phyloP scores from a whole-genome alignment of 192 early-diverging fungal species.

The Backusella circina region DNA sequence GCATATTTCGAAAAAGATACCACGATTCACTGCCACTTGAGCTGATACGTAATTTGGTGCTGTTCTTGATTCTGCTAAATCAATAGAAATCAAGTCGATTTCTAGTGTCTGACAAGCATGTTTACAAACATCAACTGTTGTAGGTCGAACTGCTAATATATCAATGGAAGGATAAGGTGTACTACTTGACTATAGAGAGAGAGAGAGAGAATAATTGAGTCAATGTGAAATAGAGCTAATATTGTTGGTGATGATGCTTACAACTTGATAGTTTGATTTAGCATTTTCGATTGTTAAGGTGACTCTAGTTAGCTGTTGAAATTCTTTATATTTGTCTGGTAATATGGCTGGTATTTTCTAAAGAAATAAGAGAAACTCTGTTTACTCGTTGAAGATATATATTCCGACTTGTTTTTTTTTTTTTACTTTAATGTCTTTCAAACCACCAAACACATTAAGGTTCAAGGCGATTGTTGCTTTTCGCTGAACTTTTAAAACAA shows the following conservation, averaged over 20 bases:
- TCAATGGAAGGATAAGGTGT: slow-evolving; percentile 41
- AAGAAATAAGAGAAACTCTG: no score
- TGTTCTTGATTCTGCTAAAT: slow-evolving; percentile 37
- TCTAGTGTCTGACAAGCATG: slow-evolving; percentile 64
- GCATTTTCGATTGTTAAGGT: slow-evolving; percentile 1
- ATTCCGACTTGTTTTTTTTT: no score
- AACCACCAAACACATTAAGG: background rate
- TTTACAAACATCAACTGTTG: slow-evolving; percentile 68
- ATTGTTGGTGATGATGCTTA: background rate
- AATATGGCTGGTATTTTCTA: background rate
- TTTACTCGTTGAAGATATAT: background rate
- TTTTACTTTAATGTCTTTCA: slow-evolving; percentile 3
- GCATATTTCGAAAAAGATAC: slow-evolving; percentile 77
- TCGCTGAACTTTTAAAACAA: background rate
- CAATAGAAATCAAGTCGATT: slow-evolving; percentile 81
- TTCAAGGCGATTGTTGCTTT: slow-evolving; percentile 22
- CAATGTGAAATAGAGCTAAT: background rate
- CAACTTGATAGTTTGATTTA: slow-evolving; percentile 19
- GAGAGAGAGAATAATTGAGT: no score
- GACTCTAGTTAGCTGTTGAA: slow-evolving; percentile 11
- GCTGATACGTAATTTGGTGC: slow-evolving; percentile 61
- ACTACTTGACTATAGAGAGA: slow-evolving; percentile 24
- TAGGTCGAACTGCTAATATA: slow-evolving; percentile 72
- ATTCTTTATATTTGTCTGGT: background rate
- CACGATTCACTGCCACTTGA: slow-evolving; percentile 65